Evolutionary conservation across 2,329 filamentous ascomycete species (phyloP), one percentile per base, ranked within the genome.

Genomic region (Ophiostoma montium): DNA sequence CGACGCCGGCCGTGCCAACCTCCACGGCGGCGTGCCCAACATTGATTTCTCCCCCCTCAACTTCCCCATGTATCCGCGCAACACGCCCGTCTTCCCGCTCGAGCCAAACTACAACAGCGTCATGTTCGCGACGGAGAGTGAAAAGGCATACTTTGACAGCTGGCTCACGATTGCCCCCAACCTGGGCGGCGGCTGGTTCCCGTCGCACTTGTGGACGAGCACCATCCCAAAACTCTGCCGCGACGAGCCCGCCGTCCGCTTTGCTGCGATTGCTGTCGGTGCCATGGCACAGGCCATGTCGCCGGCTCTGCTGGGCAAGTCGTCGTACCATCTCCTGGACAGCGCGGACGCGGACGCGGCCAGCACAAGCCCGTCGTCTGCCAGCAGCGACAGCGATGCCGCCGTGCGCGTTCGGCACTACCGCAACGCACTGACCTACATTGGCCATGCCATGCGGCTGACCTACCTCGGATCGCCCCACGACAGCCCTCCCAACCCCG

Each of bases 201-300:
- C 61, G 15, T 58, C 60, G 15, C 42, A 47, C 0, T 62, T 68
- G n/a, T 69, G 65, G 63, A 60, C 55, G 12, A 54, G 58, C 6
- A 60, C 57, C 1, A 61, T 67, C 7, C 65, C 64, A 2, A 59
- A 60, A 15, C 57, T 69, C 12, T 55, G 62, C 15, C 59, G 54
- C 12, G 55, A 60, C 21, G 61, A 64, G 43, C 53, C 59, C 9
- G 61, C 64, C 3, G 58, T 69, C 11, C 60, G 60, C 8, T 63
- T 62, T 42, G 65, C 66, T 16, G 62, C 61, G 50, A 57, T 66
- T 31, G 66, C 65, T 8, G 58, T 67, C 12, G 65, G 65, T 18
- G 61, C 61, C 18, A 59, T 63, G 55, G 46, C 52, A n/a, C 39
- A 53, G 44, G 54, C 54, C 35, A 48, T 53, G 53, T 45, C 52